Evolutionary conservation across 495 filamentous ascomycete genomes (phyloP).

Genomic region (Daldinia bambusicola): DNA sequence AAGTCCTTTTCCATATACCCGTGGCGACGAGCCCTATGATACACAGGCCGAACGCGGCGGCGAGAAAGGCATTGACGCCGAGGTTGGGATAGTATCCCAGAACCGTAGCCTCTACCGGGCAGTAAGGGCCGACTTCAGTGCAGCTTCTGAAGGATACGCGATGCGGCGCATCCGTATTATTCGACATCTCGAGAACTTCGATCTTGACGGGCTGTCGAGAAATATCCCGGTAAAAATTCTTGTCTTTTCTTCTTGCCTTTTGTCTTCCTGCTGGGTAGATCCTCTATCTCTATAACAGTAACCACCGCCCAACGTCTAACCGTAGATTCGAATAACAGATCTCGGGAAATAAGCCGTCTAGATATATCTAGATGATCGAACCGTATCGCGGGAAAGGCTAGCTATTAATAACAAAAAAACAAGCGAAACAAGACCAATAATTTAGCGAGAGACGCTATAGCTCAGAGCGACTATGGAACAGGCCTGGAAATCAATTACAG

Average conservation of each 20-base stretch:
- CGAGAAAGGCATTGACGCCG: conserved; percentile 70
- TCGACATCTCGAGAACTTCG: conserved; percentile 30
- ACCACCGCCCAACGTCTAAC: not conserved
- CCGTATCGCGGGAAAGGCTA: not conserved
- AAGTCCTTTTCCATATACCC: conserved; percentile 68
- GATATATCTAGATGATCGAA: conserved; percentile 1
- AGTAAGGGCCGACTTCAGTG: conserved; percentile 58
- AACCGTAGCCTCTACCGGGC: conserved; percentile 69
- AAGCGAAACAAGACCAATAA: conserved; percentile 3
- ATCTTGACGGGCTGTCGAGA: not conserved
- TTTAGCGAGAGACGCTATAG: conserved; percentile 9
- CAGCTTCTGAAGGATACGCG: conserved; percentile 56
- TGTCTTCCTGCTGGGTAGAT: not conserved
- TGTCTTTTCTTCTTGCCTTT: not conserved
- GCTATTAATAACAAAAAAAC: not conserved
- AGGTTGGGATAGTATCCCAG: conserved; percentile 75
- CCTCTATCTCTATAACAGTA: not conserved
- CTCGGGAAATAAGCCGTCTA: conserved; percentile 22
- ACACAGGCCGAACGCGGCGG: conserved; percentile 63
- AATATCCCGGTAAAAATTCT: not conserved
- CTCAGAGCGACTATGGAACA: not conserved
- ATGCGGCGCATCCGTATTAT: conserved; percentile 29
- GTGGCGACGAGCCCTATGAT: conserved; percentile 58
- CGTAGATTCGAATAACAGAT: not conserved
- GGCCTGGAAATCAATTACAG: not conserved